phyloP scores from a whole-genome alignment of 176 grass and related monocot species.

The Eremochloa ophiuroides region DNA sequence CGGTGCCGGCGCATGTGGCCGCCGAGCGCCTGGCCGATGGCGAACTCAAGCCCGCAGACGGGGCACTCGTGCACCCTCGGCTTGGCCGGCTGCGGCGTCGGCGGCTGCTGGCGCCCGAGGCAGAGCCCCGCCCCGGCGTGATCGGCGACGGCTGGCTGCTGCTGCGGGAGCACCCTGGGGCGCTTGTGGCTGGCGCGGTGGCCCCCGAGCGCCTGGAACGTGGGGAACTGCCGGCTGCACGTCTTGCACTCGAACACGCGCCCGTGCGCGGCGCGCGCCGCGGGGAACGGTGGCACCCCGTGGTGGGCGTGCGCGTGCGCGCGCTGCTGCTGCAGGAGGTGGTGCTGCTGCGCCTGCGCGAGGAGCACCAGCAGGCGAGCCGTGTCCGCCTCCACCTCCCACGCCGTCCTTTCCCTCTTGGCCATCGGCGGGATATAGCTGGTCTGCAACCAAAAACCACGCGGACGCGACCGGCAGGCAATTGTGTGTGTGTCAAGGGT shows the following conservation, averaged over 20 bases:
- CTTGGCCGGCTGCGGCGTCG: not conserved
- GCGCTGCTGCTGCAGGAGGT: not conserved
- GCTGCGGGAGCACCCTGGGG: not conserved
- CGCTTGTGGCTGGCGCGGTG: conserved; percentile 89
- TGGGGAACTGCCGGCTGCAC: conserved; percentile 69
- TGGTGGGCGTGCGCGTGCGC: not conserved
- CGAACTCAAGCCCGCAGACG: conserved; percentile 80
- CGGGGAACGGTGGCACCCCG: not conserved
- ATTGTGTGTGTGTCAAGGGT: no score
- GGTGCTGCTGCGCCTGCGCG: conserved; percentile 26
- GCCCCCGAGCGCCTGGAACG: conserved; percentile 90
- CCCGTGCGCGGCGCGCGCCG: no score
- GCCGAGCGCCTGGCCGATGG: conserved; percentile 79
- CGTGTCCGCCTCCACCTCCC: conserved; percentile 44
- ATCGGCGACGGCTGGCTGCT: not conserved
- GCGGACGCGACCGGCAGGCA: no score
- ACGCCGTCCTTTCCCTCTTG: conserved; percentile 37
- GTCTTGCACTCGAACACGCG: conserved; percentile 95
- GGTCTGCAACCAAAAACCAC: no score
- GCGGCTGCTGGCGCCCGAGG: conserved; percentile 9
- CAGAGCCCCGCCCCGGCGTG: conserved; percentile 20
- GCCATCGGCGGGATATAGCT: conserved; percentile 35
- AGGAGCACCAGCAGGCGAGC: conserved; percentile 62
- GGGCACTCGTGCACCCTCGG: conserved; percentile 61
- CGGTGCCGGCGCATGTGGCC: conserved; percentile 90